Conservation (phyloP, 2,329 filamentous ascomycete species). For the Xylariaceae sp. region DNA sequence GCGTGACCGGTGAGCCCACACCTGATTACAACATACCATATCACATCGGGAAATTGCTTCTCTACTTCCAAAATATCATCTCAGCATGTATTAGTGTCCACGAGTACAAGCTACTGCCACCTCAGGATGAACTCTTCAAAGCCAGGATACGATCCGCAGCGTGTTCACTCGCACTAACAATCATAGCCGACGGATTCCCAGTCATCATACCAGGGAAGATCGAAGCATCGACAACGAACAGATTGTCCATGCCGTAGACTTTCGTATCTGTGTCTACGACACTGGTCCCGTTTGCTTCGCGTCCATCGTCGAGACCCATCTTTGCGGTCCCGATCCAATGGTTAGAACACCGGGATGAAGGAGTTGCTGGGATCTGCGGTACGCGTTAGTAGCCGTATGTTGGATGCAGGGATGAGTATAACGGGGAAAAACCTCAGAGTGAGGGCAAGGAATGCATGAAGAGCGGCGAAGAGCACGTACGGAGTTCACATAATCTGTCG, state of each 20-base stretch:
- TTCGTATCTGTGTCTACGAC: slow-evolving; percentile 62
- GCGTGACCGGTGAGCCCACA: no score
- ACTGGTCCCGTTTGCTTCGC: slow-evolving; percentile 45
- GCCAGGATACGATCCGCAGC: slow-evolving; percentile 31
- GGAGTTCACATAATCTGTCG: slow-evolving; percentile 51
- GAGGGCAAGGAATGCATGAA: no score
- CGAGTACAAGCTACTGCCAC: no score
- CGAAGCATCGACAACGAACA: slow-evolving; percentile 64
- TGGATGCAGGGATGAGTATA: not conserved
- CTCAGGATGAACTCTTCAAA: slow-evolving; percentile 19
- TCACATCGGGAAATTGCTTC: no score
- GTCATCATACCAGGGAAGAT: slow-evolving; percentile 68
- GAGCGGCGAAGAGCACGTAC: slow-evolving; percentile 23
- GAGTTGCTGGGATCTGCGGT: not conserved
- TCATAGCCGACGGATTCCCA: slow-evolving; percentile 56
- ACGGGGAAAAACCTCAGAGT: no score
- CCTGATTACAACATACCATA: no score
- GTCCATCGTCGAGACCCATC: slow-evolving; percentile 54
- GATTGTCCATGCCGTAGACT: slow-evolving; percentile 66
- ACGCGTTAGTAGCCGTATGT: not conserved
- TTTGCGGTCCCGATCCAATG: slow-evolving; percentile 47
- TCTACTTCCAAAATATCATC: no score
- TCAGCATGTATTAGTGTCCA: no score
- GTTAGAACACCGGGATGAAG: not conserved
- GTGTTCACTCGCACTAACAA: slow-evolving; percentile 38